Evolutionary conservation across 2,329 filamentous ascomycete species (phyloP).

Genomic region (Nigrospora osmanthi): DNA sequence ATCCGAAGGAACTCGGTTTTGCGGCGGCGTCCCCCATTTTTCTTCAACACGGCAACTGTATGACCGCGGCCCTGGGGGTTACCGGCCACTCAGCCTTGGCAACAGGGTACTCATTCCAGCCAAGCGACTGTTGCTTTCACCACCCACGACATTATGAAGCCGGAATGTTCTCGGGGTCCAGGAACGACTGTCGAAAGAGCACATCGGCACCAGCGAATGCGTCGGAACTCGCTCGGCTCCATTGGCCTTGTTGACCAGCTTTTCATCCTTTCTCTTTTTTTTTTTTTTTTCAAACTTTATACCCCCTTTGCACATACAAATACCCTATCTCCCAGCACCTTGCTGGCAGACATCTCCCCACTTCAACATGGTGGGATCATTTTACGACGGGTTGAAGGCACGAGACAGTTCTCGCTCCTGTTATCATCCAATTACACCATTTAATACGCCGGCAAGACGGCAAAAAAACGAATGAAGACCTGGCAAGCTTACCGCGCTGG

Average conservation of each 20-base stretch:
- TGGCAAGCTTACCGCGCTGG: neutral
- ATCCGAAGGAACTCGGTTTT: conserved; percentile 8
- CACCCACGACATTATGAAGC: conserved; percentile 16
- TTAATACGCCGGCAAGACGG: neutral
- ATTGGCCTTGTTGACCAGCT: neutral
- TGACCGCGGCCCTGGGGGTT: conserved; percentile 14
- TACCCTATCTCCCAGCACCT: neutral
- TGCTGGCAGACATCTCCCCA: conserved; percentile 7
- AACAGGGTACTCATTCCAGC: conserved; percentile 12
- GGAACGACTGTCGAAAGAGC: conserved; percentile 1
- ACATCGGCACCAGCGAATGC: too few species aligned
- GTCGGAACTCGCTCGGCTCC: conserved; percentile 12
- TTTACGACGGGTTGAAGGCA: too few species aligned
- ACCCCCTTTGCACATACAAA: conserved; percentile 6
- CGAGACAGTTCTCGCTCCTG: too few species aligned
- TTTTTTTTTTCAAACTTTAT: conserved; percentile 6
- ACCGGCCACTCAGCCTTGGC: conserved; percentile 7
- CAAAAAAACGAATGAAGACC: neutral
- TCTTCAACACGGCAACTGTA: conserved; percentile 15
- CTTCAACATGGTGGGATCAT: conserved; percentile 6
- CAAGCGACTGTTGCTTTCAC: conserved; percentile 14
- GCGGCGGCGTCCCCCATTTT: conserved; percentile 8
- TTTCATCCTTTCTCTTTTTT: conserved; percentile 1
- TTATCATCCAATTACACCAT: neutral
- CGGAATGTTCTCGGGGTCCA: conserved; percentile 6